These are phyloP conservation scores for Fusarium sp. DNA, from an alignment of 2,329 filamentous ascomycete genomes.

Conservation along the genomic window DNA sequence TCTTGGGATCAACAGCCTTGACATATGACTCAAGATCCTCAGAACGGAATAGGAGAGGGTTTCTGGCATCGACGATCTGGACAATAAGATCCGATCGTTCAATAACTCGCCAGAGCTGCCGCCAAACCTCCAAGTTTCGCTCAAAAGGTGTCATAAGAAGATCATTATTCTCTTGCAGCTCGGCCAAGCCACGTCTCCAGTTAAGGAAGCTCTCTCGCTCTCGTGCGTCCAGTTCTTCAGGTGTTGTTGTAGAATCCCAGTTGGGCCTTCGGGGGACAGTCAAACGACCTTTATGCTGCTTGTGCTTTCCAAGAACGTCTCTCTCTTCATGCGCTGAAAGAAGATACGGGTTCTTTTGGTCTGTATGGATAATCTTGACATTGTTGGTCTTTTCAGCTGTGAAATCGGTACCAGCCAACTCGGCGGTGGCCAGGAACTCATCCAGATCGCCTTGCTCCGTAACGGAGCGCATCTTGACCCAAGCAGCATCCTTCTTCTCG, in stretches of 20 bases:
- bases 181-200: conserved; percentile 90
- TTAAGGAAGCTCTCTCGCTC: conserved; percentile 85
- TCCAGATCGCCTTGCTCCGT: conserved; percentile 97
- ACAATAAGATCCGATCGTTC: conserved; percentile 95
- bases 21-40: conserved; percentile 95
- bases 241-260: conserved; percentile 89
- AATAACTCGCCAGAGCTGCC: conserved; percentile 97
- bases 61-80: conserved; percentile 97
- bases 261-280: conserved; percentile 90
- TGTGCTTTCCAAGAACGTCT: conserved; percentile 81
- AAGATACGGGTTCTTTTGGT: conserved; percentile 95
- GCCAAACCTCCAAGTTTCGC: conserved; percentile 96
- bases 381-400: conserved; percentile 99
- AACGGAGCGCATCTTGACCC: conserved; percentile 99
- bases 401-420: conserved; percentile 98
- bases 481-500: conserved; percentile 87
- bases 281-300: conserved; percentile 78
- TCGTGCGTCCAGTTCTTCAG: conserved; percentile 78
- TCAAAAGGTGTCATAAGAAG: conserved; percentile 98
- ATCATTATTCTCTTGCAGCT: conserved; percentile 93
- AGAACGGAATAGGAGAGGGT: conserved; percentile 91
- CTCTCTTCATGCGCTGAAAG: conserved; percentile 87
- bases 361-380: conserved; percentile 96
- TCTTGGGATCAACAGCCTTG: conserved; percentile 87
- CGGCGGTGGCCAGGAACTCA: conserved; percentile 94